Evolutionary conservation across 2,329 filamentous ascomycete genomes (phyloP).

Genomic region (Harringtonia lauricola): DNA sequence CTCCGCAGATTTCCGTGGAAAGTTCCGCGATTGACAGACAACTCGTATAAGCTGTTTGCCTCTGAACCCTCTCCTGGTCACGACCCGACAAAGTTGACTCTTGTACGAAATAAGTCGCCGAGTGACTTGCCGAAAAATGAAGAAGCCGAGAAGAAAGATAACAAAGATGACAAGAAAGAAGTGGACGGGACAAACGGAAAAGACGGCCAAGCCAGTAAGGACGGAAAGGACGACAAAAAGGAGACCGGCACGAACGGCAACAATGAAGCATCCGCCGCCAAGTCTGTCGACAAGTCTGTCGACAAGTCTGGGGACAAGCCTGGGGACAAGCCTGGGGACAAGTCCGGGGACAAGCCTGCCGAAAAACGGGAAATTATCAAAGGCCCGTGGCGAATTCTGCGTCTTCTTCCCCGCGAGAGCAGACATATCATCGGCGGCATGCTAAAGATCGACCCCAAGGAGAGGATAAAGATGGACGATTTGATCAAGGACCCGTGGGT

Average conservation of each 20-base stretch:
- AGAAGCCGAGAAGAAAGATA: conserved; percentile 18
- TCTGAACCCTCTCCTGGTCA: conserved; percentile 70
- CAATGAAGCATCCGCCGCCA: conserved; percentile 1
- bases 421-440: conserved; percentile 84
- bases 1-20: conserved; percentile 95
- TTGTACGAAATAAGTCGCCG: conserved; percentile 39
- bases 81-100: conserved; percentile 41
- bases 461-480: conserved; percentile 74
- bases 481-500: conserved; percentile 87
- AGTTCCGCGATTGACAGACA: conserved; percentile 80
- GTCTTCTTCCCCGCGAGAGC: conserved; percentile 79
- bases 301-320: background rate
- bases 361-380: conserved; percentile 70
- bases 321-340: conserved; percentile 5
- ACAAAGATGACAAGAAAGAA: conserved; percentile 7
- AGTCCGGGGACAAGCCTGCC: conserved; percentile 7
- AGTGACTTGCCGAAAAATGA: conserved; percentile 45
- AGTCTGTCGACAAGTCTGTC: background rate
- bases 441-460: conserved; percentile 78
- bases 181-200: background rate
- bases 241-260: background rate
- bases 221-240: background rate
- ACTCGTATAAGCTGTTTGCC: conserved; percentile 88
- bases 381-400: conserved; percentile 81
- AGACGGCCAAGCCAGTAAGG: background rate